Base-by-base conservation (phyloP, 768 basidiomycete species). In the Leccinum ochraceum region DNA sequence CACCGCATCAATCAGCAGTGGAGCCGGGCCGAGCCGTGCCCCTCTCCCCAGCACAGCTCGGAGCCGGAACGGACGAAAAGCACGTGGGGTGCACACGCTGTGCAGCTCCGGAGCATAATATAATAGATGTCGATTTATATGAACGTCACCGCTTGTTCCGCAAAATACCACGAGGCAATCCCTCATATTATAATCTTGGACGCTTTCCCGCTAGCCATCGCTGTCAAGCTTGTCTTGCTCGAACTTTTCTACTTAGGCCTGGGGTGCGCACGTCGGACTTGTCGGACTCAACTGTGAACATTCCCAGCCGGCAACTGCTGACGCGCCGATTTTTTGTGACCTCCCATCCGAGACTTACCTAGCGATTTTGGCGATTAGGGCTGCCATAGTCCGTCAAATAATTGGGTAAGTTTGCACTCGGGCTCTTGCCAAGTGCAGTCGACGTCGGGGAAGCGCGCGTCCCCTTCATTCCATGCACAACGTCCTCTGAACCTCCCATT, bases 341-440 rank as follows among this genome's bases (percentile, higher is more conserved):
- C 59, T 28, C 39, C 16, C 32, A 34, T 34, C 34, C 34, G 34
- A 34, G 34, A 42, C 8, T 54, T 58, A n/a, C 57, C 49, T 65
- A 69, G 55, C 61, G 62, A 65, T 34, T 30, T 67, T 71, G 59
- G 63, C 64, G 63, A 68, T 63, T 62, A 56, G 56, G 55, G 55
- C 28, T 28, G 28, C 28, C 60, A 51, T 22, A 8, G 10, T 13
- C 50, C n/a, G 6, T 67, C 71, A 64, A 69, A 70, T 68, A 66
- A 60, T 66, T 66, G 58, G 60, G 56, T 53, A 52, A 52, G 54
- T 65, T 36, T 52, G 22, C 44, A 22, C n/a, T 22, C 48, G 39
- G 7, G 49, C 30, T 42, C 20, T 46, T 46, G 10, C 44, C 20
- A 46, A 46, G 44, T 46, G 20, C 44, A 46, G 44, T 46, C 44